Percentiles rank a stretch among this genome's conserved stretches.
These are phyloP conservation scores for Sporothrix brunneoviolacea DNA, from an alignment of 2,329 filamentous ascomycete genomes.

Conservation along the genomic window DNA sequence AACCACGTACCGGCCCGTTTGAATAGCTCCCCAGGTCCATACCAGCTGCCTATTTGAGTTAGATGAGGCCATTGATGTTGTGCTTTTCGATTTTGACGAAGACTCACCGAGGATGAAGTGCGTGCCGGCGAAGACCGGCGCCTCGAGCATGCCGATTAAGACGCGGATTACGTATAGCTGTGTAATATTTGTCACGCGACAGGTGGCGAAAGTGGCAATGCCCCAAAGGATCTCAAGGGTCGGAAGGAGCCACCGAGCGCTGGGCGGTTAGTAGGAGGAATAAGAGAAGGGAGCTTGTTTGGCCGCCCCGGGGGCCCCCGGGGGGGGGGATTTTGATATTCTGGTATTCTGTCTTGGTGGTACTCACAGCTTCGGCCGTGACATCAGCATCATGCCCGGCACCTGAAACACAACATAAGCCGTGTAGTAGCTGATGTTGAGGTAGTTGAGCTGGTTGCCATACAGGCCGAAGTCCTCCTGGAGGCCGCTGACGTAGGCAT, in stretches of 20 bases:
- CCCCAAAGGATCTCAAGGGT: conserved; percentile 28
- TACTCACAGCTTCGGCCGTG: conserved; percentile 25
- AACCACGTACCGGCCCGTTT: conserved; percentile 23
- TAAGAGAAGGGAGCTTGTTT: too few relatives aligned
- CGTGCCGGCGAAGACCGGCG: conserved; percentile 27
- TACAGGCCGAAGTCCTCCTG: conserved; percentile 32
- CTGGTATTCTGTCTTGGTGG: too few relatives aligned
- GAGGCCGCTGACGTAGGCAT: conserved; percentile 33
- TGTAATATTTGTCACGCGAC: conserved; percentile 24
- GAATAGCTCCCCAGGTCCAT: conserved; percentile 23
- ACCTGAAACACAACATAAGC: conserved; percentile 32
- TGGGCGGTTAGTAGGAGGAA: too few relatives aligned
- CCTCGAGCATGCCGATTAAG: conserved; percentile 28
- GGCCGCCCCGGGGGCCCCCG: too few relatives aligned
- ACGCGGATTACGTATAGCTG: conserved; percentile 28
- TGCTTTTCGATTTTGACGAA: too few relatives aligned
- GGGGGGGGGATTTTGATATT: too few relatives aligned
- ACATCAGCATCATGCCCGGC: conserved; percentile 27
- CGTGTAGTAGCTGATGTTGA: conserved; percentile 35
- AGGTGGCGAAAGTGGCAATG: conserved; percentile 26
- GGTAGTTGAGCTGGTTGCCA: conserved; percentile 34
- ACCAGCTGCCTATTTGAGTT: conserved; percentile 20
- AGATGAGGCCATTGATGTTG: too few relatives aligned
- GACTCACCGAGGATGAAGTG: conserved; percentile 26
- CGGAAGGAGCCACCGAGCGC: conserved; percentile 27